Evolutionary conservation across 2,329 filamentous ascomycete species (phyloP).

Genomic region (Penicillium italicum): DNA sequence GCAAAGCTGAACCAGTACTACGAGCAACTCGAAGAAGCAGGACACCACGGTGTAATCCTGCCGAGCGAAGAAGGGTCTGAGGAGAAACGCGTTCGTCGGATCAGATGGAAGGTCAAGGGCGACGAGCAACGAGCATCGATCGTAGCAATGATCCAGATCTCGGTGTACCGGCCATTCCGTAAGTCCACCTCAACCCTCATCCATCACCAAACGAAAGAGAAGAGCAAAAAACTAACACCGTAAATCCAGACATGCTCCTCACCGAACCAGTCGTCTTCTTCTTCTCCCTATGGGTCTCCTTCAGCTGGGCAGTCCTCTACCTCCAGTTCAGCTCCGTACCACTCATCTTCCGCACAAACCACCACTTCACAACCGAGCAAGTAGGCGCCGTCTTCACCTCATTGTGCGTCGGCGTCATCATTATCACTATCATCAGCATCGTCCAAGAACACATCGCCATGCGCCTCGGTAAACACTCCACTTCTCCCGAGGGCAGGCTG

Average conservation of each 20-base stretch:
- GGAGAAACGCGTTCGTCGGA: conserved; percentile 46
- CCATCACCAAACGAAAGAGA: neutral
- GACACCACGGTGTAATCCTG: conserved; percentile 56
- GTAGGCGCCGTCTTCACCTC: conserved; percentile 70
- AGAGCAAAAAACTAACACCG: neutral
- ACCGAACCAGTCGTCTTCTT: conserved; percentile 62
- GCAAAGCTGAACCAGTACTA: conserved; percentile 74
- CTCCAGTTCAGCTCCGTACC: conserved; percentile 78
- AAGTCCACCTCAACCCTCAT: conserved; percentile 23
- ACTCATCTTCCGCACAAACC: conserved; percentile 66
- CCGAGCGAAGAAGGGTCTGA: conserved; percentile 25
- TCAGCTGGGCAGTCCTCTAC: conserved; percentile 86
- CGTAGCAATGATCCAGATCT: conserved; percentile 66
- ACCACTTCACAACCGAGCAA: conserved; percentile 65
- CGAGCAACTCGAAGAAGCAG: conserved; percentile 63
- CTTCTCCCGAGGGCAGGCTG: conserved; percentile 69
- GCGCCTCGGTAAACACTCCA: conserved; percentile 45
- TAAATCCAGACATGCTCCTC: conserved; percentile 50
- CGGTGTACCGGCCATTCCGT: conserved; percentile 71
- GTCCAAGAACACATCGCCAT: conserved; percentile 66
- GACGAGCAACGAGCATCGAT: conserved; percentile 73
- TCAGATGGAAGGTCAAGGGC: conserved; percentile 75
- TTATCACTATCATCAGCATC: conserved; percentile 67
- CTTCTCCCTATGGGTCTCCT: conserved; percentile 86
- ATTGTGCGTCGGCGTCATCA: conserved; percentile 62